These are phyloP conservation scores for Anisodus acutangulus DNA, from an alignment of 257 asterid genomes.

Conservation along the genomic window DNA sequence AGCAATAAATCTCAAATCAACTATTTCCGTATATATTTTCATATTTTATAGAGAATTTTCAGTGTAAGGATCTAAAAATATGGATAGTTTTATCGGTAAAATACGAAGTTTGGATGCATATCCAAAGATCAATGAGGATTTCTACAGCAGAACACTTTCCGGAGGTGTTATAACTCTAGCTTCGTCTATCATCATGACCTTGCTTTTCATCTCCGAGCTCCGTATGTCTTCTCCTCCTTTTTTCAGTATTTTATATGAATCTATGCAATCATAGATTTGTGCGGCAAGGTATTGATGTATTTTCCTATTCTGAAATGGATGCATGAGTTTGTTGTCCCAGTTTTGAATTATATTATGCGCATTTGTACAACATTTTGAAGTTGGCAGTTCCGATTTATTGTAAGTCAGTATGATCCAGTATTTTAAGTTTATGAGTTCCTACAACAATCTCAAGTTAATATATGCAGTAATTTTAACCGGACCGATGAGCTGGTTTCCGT, in stretches of 20 bases:
- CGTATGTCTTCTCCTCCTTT: conserved; percentile 53
- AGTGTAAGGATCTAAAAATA: conserved; percentile 32
- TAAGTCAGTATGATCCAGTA: background rate
- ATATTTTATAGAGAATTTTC: background rate
- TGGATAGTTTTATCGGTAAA: conserved; percentile 74
- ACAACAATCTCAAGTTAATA: too few species aligned
- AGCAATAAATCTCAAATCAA: conserved; percentile 16
- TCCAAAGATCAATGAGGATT: conserved; percentile 98
- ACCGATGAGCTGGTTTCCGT: too few species aligned
- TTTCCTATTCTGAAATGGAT: conserved; percentile 15
- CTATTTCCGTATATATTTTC: conserved; percentile 13
- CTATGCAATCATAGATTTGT: background rate
- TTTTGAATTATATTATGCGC: conserved; percentile 13
- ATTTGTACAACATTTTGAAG: background rate
- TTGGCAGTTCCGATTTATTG: background rate
- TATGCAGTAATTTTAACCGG: too few species aligned
- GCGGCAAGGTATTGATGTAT: background rate
- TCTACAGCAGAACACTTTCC: conserved; percentile 93
- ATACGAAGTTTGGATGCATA: conserved; percentile 82
- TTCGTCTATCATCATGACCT: conserved; percentile 82
- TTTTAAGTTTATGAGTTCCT: too few species aligned
- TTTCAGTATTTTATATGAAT: conserved; percentile 24
- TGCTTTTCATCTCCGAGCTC: conserved; percentile 95
- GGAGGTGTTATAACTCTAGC: conserved; percentile 88
- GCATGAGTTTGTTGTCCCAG: background rate